A percentile compares a stretch with the other conserved stretches of the same genome.
Evolutionary conservation across 345 rosid genomes (phyloP).

Genomic region (Aegle marmelos): DNA sequence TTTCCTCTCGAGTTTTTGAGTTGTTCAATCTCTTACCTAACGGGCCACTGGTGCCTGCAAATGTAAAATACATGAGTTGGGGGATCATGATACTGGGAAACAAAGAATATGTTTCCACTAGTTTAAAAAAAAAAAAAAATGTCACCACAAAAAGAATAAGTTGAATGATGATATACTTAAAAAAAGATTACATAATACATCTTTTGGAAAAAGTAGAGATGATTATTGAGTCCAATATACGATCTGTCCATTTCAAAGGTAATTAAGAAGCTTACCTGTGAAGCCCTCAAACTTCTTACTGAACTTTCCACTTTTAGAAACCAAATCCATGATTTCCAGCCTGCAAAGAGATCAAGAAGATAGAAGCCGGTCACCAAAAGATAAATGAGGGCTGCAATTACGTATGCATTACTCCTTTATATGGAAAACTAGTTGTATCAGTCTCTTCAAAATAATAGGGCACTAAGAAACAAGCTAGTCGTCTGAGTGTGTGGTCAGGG

Average conservation of each 20-base stretch:
- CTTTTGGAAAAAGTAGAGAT: not conserved
- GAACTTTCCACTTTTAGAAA: slow-evolving; percentile 69
- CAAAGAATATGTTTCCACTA: not conserved
- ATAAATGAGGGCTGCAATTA: not conserved
- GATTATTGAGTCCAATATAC: not conserved
- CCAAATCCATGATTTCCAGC: slow-evolving; percentile 91
- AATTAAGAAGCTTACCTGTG: slow-evolving; percentile 48
- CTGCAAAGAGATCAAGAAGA: slow-evolving; percentile 34
- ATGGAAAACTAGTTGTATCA: not conserved
- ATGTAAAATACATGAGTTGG: slow-evolving; percentile 1
- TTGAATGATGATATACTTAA: not conserved
- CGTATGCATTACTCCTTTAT: not conserved
- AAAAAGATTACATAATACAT: not conserved
- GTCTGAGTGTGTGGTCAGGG: not conserved
- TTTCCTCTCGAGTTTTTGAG: slow-evolving; percentile 60
- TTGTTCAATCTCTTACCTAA: slow-evolving; percentile 88
- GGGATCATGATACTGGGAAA: not conserved
- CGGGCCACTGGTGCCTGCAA: slow-evolving; percentile 79
- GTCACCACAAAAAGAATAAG: not conserved
- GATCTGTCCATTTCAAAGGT: not conserved
- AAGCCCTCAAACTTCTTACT: slow-evolving; percentile 67
- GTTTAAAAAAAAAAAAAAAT: not conserved
- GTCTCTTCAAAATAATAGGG: not conserved
- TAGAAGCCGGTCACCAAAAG: not conserved
- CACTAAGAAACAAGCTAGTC: not conserved